Base-by-base conservation (phyloP, 768 basidiomycete species). In the Tylopilus sp. region DNA sequence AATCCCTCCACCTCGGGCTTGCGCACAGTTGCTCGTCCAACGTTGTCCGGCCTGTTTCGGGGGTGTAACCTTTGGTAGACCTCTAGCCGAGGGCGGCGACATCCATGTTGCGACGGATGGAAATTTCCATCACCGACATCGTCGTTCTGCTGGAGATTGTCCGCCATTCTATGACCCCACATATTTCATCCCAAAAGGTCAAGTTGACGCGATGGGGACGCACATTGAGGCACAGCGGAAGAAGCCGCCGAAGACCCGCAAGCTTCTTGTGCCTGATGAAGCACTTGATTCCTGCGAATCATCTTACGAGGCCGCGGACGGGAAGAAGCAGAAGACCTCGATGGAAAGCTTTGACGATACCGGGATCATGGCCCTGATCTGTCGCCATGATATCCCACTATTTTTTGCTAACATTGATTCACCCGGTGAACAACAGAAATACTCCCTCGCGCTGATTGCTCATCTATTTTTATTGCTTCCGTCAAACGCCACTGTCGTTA, bases 391-490 rank as follows among this genome's bases (percentile, higher is more conserved):
- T 8, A 36, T 36, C 3, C 34, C 34, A 3, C n/a, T 42, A 13
- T 42, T 42, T 28, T 42, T 42, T 5, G 37, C 47, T 26, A 40
- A 48, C n/a, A 29, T 48, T 3, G 19, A 48, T 19, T 17, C 47
- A 14, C 47, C 37, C 9, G 36, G 47, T 17, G 16, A 48, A 71
- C 54, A 63, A 66, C 21, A 57, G 37, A 38, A 38, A 21, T 38
- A 38, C 19, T 38, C 19, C 19, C 12, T 38, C 11, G 37, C 19
- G 16, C 59, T 76, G 0, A 54, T 77, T 7, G 51, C 69, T 25
- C 54, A 67, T 28, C 53, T 76, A 1, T 68, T 64, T 44, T 51
- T 48, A 0, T 45, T 66, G 0, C 45, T 77, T 1, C 77, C 75
- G 17, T 24, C 30, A 14, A 4, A 56, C 1, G 65, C 72, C n/a